phyloP scores from a whole-genome alignment of 2,329 filamentous ascomycete genomes.

The Exophiala spinifera region DNA sequence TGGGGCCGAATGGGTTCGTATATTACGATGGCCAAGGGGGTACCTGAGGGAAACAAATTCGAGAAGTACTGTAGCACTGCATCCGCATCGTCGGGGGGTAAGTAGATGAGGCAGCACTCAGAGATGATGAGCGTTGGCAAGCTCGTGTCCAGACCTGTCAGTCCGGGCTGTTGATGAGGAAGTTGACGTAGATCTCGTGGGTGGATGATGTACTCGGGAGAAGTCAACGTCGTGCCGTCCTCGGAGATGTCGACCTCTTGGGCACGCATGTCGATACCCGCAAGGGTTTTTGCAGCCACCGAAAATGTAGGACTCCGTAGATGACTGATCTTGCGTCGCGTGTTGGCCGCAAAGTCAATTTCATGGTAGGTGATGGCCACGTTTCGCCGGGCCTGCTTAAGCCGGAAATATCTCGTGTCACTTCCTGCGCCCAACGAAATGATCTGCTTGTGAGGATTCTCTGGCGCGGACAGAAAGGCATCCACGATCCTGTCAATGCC shows the following conservation, averaged over 20 bases:
- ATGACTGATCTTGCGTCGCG: constrained; percentile 58
- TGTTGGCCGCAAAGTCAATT: constrained; percentile 78
- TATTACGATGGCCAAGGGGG: constrained; percentile 61
- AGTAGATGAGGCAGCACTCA: constrained; percentile 93
- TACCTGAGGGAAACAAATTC: constrained; percentile 47
- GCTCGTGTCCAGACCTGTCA: constrained; percentile 47
- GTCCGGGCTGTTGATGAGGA: constrained; percentile 31
- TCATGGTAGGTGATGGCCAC: constrained; percentile 75
- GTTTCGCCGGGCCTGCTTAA: constrained; percentile 43
- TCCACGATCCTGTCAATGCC: constrained; percentile 76
- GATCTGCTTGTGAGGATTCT: constrained; percentile 59
- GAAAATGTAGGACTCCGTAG: constrained; percentile 27
- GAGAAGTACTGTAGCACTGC: constrained; percentile 65
- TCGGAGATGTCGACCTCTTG: constrained; percentile 35
- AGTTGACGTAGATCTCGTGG: constrained; percentile 69
- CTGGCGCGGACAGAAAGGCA: constrained; percentile 53
- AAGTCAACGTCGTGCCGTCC: constrained; percentile 43
- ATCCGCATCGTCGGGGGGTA: constrained; percentile 63
- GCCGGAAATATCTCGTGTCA: constrained; percentile 80
- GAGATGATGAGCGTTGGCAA: constrained; percentile 83
- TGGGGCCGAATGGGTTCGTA: constrained; percentile 86
- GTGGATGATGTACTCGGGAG: constrained; percentile 53
- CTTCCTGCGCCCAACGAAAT: constrained; percentile 91
- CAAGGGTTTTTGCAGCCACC: constrained; percentile 34
- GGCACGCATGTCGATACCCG: constrained; percentile 32